Percentiles rank a stretch among this genome's conserved stretches.
Evolutionary conservation across 805 yeast genomes (phyloP).

Genomic region (Schwanniomyces pseudopolymorphus): DNA sequence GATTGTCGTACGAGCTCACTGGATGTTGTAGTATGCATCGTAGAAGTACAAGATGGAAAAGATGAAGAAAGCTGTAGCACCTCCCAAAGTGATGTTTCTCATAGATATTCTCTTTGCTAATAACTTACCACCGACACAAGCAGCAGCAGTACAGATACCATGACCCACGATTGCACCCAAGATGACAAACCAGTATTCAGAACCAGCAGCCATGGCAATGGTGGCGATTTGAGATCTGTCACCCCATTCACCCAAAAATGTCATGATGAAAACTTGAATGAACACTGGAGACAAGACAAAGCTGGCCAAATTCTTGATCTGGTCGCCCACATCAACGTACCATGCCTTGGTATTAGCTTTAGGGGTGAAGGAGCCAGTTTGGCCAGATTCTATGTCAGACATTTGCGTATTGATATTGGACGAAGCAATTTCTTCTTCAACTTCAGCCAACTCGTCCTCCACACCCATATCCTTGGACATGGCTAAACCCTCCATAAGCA

Average conservation of each 20-base stretch:
- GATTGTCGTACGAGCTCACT: neutral
- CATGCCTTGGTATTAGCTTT: slow-evolving; percentile 19
- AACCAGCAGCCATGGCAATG: slow-evolving; percentile 97
- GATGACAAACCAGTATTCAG: slow-evolving; percentile 85
- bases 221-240: slow-evolving; percentile 98
- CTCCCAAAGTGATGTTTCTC: slow-evolving; percentile 90
- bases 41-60: slow-evolving; percentile 80
- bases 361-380: slow-evolving; percentile 9
- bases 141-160: slow-evolving; percentile 79
- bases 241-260: slow-evolving; percentile 98
- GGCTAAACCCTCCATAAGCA: slow-evolving; percentile 75
- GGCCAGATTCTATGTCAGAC: slow-evolving; percentile 62
- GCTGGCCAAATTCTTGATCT: slow-evolving; percentile 54
- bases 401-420: slow-evolving; percentile 51
- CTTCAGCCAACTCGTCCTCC: slow-evolving; percentile 94
- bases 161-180: slow-evolving; percentile 91
- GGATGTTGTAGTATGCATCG: slow-evolving; percentile 48
- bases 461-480: slow-evolving; percentile 86
- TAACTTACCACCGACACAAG: slow-evolving; percentile 91
- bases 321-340: slow-evolving; percentile 31
- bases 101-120: slow-evolving; percentile 86
- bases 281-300: slow-evolving; percentile 81
- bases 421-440: slow-evolving; percentile 85
- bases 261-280: slow-evolving; percentile 94
- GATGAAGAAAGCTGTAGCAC: slow-evolving; percentile 80